Conservation (phyloP, 345 rosid species). For the Barbarea vulgaris region DNA sequence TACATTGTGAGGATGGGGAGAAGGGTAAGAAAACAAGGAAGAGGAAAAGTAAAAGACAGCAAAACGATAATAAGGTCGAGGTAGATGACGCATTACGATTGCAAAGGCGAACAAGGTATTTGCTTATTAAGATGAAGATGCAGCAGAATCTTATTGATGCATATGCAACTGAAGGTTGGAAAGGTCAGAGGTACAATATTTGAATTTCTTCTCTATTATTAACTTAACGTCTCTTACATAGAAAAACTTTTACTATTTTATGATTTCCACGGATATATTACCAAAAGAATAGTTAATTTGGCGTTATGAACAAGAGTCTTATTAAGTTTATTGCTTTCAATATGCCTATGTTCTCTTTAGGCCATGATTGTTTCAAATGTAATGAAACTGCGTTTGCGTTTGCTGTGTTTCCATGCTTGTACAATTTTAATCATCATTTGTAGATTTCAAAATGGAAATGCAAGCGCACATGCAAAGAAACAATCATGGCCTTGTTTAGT, state of each 20-base stretch:
- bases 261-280: slow-evolving; percentile 13
- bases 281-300: slow-evolving; percentile 1
- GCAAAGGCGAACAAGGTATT: slow-evolving; percentile 88
- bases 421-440: background rate
- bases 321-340: slow-evolving; percentile 1
- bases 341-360: slow-evolving; percentile 1
- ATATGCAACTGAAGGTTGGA: slow-evolving; percentile 97
- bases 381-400: background rate
- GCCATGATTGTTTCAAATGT: slow-evolving; percentile 3
- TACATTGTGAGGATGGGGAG: slow-evolving; percentile 37
- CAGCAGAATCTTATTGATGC: slow-evolving; percentile 99
- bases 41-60: slow-evolving; percentile 57
- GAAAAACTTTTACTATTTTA: background rate
- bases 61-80: slow-evolving; percentile 52
- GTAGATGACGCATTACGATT: slow-evolving; percentile 74
- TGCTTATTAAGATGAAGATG: slow-evolving; percentile 88
- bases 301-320: slow-evolving; percentile 7
- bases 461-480: slow-evolving; percentile 7
- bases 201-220: slow-evolving; percentile 24
- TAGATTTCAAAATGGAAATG: background rate
- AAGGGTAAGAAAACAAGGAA: slow-evolving; percentile 47
- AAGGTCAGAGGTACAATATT: slow-evolving; percentile 86
- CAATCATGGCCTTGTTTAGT: background rate
- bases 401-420: background rate
- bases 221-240: background rate